Evolutionary conservation across 2,329 filamentous ascomycete genomes (phyloP).

Genomic region (Aspergillus vadensis): DNA sequence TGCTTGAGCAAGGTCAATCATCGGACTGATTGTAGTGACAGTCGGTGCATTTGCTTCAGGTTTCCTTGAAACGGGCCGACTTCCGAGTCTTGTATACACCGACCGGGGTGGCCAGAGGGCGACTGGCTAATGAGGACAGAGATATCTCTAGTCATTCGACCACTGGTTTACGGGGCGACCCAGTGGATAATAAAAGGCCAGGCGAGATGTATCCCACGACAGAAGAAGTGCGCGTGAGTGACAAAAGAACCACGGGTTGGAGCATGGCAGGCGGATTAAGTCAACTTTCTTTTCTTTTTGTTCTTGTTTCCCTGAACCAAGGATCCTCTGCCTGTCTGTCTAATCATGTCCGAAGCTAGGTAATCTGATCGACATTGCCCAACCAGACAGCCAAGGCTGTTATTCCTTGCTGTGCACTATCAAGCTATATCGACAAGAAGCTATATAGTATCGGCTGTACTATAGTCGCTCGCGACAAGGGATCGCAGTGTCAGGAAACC

Average conservation of each 20-base stretch:
- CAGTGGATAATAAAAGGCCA: conserved; percentile 24
- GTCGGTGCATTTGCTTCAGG: not conserved
- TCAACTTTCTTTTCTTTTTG: conserved; percentile 41
- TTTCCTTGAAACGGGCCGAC: not conserved
- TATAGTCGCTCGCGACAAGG: conserved; percentile 46
- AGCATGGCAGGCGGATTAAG: conserved; percentile 40
- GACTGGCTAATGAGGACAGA: conserved; percentile 8
- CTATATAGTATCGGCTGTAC: conserved; percentile 60
- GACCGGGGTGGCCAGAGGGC: conserved; percentile 10
- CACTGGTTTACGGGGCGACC: conserved; percentile 32
- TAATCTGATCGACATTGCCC: conserved; percentile 52
- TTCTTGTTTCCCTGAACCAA: conserved; percentile 33
- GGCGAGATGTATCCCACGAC: conserved; percentile 20
- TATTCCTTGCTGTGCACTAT: conserved; percentile 65
- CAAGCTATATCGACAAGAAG: conserved; percentile 70
- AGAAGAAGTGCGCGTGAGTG: conserved; percentile 25
- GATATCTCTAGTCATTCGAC: conserved; percentile 25
- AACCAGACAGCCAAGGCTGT: conserved; percentile 41
- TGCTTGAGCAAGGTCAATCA: not conserved
- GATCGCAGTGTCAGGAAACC: conserved; percentile 32
- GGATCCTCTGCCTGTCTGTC: conserved; percentile 63
- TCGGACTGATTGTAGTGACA: not conserved
- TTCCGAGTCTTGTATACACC: conserved; percentile 20
- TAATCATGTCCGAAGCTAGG: conserved; percentile 74
- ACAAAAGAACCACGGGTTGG: conserved; percentile 27